phyloP scores from a whole-genome alignment of 331 rosid genomes.

The Acacia pycnantha region DNA sequence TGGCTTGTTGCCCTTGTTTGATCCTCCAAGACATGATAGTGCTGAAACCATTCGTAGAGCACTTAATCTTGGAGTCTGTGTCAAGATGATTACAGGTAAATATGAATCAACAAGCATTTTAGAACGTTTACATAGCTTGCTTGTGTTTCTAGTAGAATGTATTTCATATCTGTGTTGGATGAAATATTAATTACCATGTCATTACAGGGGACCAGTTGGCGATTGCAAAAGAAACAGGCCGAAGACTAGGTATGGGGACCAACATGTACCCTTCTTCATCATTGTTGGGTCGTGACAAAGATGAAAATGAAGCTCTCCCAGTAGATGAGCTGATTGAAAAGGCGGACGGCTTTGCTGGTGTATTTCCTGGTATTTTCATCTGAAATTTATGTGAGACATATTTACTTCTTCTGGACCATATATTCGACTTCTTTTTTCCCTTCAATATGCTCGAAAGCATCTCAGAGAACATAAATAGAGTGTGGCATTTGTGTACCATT shows the following conservation, averaged over 20 bases:
- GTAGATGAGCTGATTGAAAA: conserved; percentile 59
- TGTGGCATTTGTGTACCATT: neutral
- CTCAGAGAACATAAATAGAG: neutral
- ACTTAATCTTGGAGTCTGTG: conserved; percentile 83
- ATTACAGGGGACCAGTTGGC: conserved; percentile 60
- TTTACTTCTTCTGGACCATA: neutral
- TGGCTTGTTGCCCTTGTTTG: conserved; percentile 85
- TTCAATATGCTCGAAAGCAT: conserved; percentile 1
- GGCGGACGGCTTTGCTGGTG: conserved; percentile 71
- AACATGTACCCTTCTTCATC: conserved; percentile 68
- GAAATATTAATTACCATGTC: neutral
- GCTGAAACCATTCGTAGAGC: conserved; percentile 92
- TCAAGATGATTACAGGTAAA: conserved; percentile 90
- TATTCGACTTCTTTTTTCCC: neutral
- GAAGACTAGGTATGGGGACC: conserved; percentile 69
- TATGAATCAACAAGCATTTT: neutral
- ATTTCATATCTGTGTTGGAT: conserved; percentile 14
- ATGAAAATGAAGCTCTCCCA: conserved; percentile 55
- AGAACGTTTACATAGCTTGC: neutral
- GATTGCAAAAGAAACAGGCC: conserved; percentile 61
- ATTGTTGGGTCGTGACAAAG: conserved; percentile 44
- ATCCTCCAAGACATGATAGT: conserved; percentile 94
- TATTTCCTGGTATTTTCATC: conserved; percentile 53
- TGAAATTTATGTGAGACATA: neutral
- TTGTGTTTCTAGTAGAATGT: neutral